Evolutionary conservation across 2,329 filamentous ascomycete species (phyloP), one percentile per base, ranked within the genome.

Genomic region (Pseudocercospora ulei): DNA sequence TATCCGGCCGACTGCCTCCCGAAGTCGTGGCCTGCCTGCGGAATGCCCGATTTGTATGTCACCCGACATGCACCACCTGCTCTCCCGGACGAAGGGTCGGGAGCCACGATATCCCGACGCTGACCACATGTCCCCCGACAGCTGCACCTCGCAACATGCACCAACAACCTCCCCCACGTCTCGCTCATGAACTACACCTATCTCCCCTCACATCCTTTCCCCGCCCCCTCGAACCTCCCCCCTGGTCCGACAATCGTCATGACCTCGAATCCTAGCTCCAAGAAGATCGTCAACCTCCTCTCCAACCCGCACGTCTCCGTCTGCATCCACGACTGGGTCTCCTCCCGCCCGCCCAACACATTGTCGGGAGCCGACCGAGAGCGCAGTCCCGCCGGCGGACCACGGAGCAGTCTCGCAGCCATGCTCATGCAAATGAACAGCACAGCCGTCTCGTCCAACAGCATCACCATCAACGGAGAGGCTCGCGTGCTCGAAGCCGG

Each of bases 101-200:
- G 9, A 13, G 6, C 12, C 9, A 5, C 8, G 11, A n/a, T 2
- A n/a, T 27, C 4, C 14, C n/a, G 18, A 18, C 16, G n/a, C 28
- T 30, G 9, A 30, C n/a, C n/a, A n/a, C 24, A 41, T 18, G 18
- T 9, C 29, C 22, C 23, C 9, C 12, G 9, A 30, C 44, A 94
- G 86, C 84, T 98, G 51, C 90, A 98, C 64, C 80, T 98, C 37
- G 87, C 90, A 53, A 98, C 90, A 40, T 92, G 82, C 62, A 77
- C 77, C 53, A 72, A 81, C 51, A 81, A 90, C 56, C 70, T 78
- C 48, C 90, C 90, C 6, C 85, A 96, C 61, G 84, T 96, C 50
- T 92, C 86, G 23, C 76, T 98, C 49, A 98, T 98, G 90, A 95
- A 93, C 69, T 96, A 96, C 69, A 96, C 90, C 57, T 96, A 95